phyloP scores from a whole-genome alignment of 1,139 yeast genomes.

The Hemisphaericaspora subhashii region DNA sequence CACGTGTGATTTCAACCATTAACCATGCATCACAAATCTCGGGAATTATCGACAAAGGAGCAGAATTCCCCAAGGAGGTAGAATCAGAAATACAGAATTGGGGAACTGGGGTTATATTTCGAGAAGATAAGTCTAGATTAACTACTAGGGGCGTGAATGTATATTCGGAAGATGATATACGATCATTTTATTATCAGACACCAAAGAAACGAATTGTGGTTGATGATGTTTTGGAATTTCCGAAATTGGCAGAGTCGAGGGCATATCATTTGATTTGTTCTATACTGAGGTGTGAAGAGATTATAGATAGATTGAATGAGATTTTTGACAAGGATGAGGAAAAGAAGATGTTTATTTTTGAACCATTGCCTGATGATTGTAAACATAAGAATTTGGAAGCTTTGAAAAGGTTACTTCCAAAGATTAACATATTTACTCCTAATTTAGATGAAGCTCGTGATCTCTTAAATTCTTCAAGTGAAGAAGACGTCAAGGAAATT shows the following conservation, averaged over 20 bases:
- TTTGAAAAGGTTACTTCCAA: constrained; percentile 42
- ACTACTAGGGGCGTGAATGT: constrained; percentile 84
- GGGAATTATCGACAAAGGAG: constrained; percentile 79
- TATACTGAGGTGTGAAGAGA: constrained; percentile 54
- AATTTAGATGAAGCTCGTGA: constrained; percentile 73
- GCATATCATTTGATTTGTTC: constrained; percentile 78
- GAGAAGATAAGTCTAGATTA: constrained; percentile 50
- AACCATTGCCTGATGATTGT: constrained; percentile 84
- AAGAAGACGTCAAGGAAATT: constrained; percentile 29
- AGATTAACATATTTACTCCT: constrained; percentile 71
- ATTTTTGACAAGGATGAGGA: constrained; percentile 3
- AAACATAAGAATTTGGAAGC: constrained; percentile 43
- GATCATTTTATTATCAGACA: constrained; percentile 48
- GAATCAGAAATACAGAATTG: constrained; percentile 52
- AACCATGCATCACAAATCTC: constrained; percentile 40
- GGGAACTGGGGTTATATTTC: constrained; percentile 59
- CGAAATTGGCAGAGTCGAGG: constrained; percentile 36
- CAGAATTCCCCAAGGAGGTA: constrained; percentile 64
- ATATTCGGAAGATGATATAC: constrained; percentile 62
- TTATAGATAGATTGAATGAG: constrained; percentile 36
- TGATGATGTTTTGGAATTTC: constrained; percentile 50
- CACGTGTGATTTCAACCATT: constrained; percentile 52
- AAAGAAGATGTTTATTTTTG: constrained; percentile 64
- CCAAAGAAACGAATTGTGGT: constrained; percentile 66
- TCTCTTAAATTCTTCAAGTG: constrained; percentile 23